Conservation (phyloP, 495 filamentous ascomycete genomes). For the Neurospora sp. region DNA sequence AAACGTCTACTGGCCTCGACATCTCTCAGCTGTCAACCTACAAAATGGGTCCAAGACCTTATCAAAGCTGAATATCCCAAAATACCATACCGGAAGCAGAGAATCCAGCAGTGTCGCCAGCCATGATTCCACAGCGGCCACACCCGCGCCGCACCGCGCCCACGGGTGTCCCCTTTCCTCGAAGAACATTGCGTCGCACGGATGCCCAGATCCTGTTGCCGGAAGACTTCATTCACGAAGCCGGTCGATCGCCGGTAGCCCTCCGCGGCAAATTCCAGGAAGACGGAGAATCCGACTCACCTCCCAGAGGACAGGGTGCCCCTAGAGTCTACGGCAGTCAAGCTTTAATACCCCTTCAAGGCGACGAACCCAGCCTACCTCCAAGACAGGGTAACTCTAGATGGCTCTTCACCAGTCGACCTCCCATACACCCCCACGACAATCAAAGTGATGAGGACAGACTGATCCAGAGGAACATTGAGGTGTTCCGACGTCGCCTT, state of each 20-base stretch:
- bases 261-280: not conserved
- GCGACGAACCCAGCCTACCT: no score
- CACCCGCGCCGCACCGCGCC: not conserved
- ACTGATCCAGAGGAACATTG: not conserved
- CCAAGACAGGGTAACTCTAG: no score
- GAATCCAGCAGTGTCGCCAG: not conserved
- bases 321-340: not conserved
- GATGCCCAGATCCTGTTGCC: not conserved
- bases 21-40: not conserved
- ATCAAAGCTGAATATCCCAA: not conserved
- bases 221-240: not conserved
- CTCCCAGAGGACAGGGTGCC: not conserved
- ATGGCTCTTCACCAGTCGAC: not conserved
- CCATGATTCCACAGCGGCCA: not conserved
- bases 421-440: not conserved
- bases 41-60: not conserved
- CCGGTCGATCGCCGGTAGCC: not conserved
- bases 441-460: not conserved
- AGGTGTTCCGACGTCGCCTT: not conserved
- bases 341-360: no score
- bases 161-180: not conserved
- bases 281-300: not conserved
- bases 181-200: not conserved
- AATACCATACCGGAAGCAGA: not conserved
- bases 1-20: not conserved